Conservation (phyloP, 140 eudicot species). For the Oenanthe javanica region DNA sequence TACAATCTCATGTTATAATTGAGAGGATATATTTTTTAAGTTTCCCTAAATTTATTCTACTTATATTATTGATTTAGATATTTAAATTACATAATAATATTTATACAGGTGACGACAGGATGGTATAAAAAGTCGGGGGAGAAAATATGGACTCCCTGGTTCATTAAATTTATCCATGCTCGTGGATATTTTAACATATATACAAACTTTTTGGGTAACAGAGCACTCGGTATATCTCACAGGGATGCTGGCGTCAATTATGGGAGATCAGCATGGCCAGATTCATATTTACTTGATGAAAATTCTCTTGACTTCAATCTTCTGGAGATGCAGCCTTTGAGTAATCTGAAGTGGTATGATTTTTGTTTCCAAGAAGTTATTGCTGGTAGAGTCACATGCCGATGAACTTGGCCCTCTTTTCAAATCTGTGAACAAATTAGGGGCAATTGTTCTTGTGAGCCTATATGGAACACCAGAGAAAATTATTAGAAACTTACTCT, state of each 20-base stretch:
- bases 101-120: slow-evolving; percentile 71
- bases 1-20: background rate
- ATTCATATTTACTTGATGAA: slow-evolving; percentile 61
- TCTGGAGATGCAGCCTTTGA: slow-evolving; percentile 51
- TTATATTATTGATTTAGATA: background rate
- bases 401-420: slow-evolving; percentile 44
- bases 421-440: slow-evolving; percentile 36
- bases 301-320: slow-evolving; percentile 26
- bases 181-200: slow-evolving; percentile 82
- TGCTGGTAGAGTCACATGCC: slow-evolving; percentile 46
- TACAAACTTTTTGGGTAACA: slow-evolving; percentile 61
- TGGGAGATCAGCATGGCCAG: slow-evolving; percentile 92
- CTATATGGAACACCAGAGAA: slow-evolving; percentile 36
- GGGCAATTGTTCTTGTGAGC: slow-evolving; percentile 53
- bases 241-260: slow-evolving; percentile 91
- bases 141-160: slow-evolving; percentile 96
- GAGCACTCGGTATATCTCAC: slow-evolving; percentile 83
- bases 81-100: background rate
- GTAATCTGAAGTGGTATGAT: slow-evolving; percentile 76
- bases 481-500: slow-evolving; percentile 48
- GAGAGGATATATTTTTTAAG: background rate
- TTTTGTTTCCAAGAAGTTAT: slow-evolving; percentile 72
- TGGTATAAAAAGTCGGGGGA: slow-evolving; percentile 95
- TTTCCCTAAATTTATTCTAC: background rate
- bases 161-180: slow-evolving; percentile 72